Conservation (phyloP, 2,329 filamentous ascomycete species). For the Reticulascus tulasneorum region DNA sequence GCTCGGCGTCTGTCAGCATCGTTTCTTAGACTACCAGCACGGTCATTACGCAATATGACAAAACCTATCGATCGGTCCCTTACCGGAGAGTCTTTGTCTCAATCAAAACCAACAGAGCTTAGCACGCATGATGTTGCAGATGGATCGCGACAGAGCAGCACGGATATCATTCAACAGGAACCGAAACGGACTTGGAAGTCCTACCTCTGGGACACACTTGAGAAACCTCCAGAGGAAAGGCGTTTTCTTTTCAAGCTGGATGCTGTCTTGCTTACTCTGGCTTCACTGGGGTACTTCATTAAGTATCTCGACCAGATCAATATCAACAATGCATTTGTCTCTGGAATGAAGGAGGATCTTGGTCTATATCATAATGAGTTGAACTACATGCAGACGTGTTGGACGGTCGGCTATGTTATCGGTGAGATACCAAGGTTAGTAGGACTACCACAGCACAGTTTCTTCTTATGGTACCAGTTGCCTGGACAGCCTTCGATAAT, state of each 20-base stretch:
- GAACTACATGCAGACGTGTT: slow-evolving; percentile 23
- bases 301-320: slow-evolving; percentile 27
- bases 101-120: no score
- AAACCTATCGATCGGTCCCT: no score
- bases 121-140: no score
- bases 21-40: no score
- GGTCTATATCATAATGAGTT: slow-evolving; percentile 22
- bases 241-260: slow-evolving; percentile 39
- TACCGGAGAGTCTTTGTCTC: no score
- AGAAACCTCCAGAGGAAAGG: slow-evolving; percentile 36
- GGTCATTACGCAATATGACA: no score
- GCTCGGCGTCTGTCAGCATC: no score
- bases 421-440: slow-evolving; percentile 21
- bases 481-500: no score
- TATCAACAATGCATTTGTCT: slow-evolving; percentile 29
- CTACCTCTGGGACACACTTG: slow-evolving; percentile 46
- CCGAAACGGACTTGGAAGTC: slow-evolving; percentile 40
- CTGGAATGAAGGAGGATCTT: slow-evolving; percentile 22
- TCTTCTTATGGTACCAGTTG: no score
- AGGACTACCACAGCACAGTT: neutral
- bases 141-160: no score
- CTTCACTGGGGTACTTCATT: slow-evolving; percentile 24
- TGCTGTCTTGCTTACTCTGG: slow-evolving; percentile 30
- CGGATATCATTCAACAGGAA: slow-evolving; percentile 17
- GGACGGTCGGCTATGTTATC: slow-evolving; percentile 20